Evolutionary conservation across 768 basidiomycete genomes (phyloP), one percentile per base, ranked within the genome.

Genomic region (Boletus sensibilis): DNA sequence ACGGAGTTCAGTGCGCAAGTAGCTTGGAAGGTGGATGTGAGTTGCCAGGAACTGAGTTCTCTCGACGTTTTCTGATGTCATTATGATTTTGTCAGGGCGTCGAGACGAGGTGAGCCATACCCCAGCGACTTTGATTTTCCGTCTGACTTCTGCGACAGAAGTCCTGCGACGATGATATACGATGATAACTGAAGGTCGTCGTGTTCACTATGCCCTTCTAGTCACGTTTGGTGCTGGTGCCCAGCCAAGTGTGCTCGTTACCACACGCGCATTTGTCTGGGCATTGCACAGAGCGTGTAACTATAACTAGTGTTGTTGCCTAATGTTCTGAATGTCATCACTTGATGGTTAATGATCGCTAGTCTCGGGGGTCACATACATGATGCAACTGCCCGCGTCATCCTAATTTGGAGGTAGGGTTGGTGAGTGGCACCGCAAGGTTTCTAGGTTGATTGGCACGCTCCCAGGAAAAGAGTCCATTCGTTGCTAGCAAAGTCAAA

Each of bases 1-100:
- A 29, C 27, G 27, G 27, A 29, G 27, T 29, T 29, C 25, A 54
- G 34, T 21, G 53, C 60, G 12, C 60, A 60, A 12, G 53, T 60
- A 4, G 59, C 59, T 4, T 60, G 59, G 59, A 49, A 49, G 5
- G 52, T n/a, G 42, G 21, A 60, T 27, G 59, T 60, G 33, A 61
- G 59, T 42, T 27, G 4, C 33, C 8, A 16, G 1, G 9, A 25
- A 34, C 37, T 8, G 2, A 12, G 10, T 11, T 27, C n/a, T 37
- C 10, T 27, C 13, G 12, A 5, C 20, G 4, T 13, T 45, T 27
- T 29, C 45, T 59, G 27, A 48, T 49, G 18, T 12, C 45, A 31
- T 29, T 16, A n/a, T 29, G 12, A 23, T 35, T 35, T 31, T 4
- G 12, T 21, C 14, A 61, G 59, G 52, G 59, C 13, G 41, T 61